Conservation (phyloP, 306 rosid species). For the Hylodesmum podocarpum region DNA sequence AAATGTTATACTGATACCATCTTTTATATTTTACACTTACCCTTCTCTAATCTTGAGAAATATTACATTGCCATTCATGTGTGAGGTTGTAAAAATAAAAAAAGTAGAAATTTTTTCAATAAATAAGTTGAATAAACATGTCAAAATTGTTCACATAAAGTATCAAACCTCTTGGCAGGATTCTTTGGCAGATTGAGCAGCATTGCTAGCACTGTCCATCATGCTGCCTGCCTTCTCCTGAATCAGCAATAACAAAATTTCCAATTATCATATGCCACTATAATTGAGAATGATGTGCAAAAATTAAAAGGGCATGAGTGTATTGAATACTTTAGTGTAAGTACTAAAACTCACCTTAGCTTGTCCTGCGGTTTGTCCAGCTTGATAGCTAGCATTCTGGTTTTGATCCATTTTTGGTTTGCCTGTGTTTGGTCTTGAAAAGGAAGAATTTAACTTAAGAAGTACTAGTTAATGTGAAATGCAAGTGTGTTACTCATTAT, state of each 20-base stretch:
- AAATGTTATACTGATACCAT: too few species aligned
- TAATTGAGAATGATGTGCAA: neutral
- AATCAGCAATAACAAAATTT: neutral
- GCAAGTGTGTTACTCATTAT: neutral
- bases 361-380: slow-evolving; percentile 50
- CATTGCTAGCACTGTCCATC: slow-evolving; percentile 39
- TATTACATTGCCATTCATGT: too few species aligned
- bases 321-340: neutral
- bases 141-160: neutral
- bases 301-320: neutral
- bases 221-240: slow-evolving; percentile 48
- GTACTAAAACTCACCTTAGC: slow-evolving; percentile 30
- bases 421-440: neutral
- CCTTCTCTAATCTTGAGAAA: too few species aligned
- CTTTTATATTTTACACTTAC: too few species aligned
- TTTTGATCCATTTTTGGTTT: slow-evolving; percentile 39
- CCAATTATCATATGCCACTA: neutral
- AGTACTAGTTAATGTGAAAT: neutral
- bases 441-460: neutral
- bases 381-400: slow-evolving; percentile 35
- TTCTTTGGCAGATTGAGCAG: slow-evolving; percentile 46
- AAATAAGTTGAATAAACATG: too few species aligned
- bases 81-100: too few species aligned
- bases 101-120: too few species aligned
- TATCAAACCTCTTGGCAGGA: slow-evolving; percentile 43